Conservation (phyloP, 108 stramenopile species). For the Halocafeteria seosinensis region DNA sequence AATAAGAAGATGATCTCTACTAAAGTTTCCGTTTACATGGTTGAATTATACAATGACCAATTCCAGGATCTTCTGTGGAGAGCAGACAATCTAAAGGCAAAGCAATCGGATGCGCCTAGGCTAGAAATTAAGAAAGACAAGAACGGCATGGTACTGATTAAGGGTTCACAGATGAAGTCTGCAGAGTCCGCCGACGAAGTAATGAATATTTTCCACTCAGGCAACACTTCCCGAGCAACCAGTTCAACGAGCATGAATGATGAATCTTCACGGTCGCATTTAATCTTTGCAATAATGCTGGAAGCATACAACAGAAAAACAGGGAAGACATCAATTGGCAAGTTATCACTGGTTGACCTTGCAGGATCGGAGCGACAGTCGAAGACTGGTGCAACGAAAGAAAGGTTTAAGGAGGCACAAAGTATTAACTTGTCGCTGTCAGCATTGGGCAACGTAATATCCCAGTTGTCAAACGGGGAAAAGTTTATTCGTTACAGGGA, state of each 20-base stretch:
- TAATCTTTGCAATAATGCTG: slow-evolving; percentile 28
- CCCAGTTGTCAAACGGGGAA: slow-evolving; percentile 22
- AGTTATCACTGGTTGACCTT: slow-evolving; percentile 30
- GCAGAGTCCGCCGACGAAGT: slow-evolving; percentile 19
- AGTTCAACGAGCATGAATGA: slow-evolving; percentile 49
- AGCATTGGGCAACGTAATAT: slow-evolving; percentile 53
- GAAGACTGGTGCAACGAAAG: slow-evolving; percentile 26
- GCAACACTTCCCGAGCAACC: slow-evolving; percentile 32
- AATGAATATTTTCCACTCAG: slow-evolving; percentile 26
- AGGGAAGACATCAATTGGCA: slow-evolving; percentile 26
- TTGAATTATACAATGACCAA: slow-evolving; percentile 42
- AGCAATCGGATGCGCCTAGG: slow-evolving; percentile 17
- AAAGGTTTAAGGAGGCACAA: slow-evolving; percentile 44
- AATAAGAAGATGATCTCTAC: slow-evolving; percentile 1
- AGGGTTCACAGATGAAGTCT: slow-evolving; percentile 24
- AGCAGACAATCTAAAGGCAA: slow-evolving; percentile 15
- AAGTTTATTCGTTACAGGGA: slow-evolving; percentile 37
- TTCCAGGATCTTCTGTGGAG: slow-evolving; percentile 32
- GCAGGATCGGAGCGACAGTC: slow-evolving; percentile 24
- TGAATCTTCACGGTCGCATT: slow-evolving; percentile 35
- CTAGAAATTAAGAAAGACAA: slow-evolving; percentile 41
- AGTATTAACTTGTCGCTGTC: slow-evolving; percentile 49
- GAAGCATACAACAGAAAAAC: slow-evolving; percentile 36
- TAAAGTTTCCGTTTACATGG: slow-evolving; percentile 14
- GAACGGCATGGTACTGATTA: slow-evolving; percentile 34